Conservation (phyloP, 2,329 filamentous ascomycete genomes). For the Fusarium compactum region DNA sequence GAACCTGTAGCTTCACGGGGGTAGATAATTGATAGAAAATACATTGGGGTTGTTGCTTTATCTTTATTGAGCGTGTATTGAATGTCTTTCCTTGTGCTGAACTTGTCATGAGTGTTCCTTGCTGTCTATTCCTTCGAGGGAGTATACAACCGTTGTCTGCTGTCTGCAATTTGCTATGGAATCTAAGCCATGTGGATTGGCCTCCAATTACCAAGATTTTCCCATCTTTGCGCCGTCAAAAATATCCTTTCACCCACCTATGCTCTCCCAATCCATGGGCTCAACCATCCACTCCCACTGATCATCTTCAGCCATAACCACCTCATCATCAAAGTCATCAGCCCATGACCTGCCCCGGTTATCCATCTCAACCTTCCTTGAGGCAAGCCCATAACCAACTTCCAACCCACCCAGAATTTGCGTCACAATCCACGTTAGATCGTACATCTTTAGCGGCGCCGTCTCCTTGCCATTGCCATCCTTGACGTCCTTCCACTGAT, state of each 20-base stretch:
- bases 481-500: slow-evolving; percentile 75
- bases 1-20: slow-evolving; percentile 3
- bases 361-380: slow-evolving; percentile 55
- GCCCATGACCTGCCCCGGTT: slow-evolving; percentile 55
- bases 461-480: slow-evolving; percentile 58
- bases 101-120: background rate
- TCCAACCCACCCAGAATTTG: slow-evolving; percentile 71
- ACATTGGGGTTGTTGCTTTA: slow-evolving; percentile 14
- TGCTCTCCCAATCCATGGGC: slow-evolving; percentile 54
- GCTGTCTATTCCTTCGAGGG: background rate
- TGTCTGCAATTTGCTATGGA: background rate
- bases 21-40: slow-evolving; percentile 40
- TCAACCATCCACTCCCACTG: slow-evolving; percentile 58
- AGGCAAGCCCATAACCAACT: slow-evolving; percentile 65
- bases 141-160: background rate
- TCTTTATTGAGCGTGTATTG: background rate
- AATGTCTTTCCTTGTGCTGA: background rate
- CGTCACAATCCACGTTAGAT: slow-evolving; percentile 70
- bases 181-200: background rate
- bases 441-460: slow-evolving; percentile 67
- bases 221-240: background rate
- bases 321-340: slow-evolving; percentile 18
- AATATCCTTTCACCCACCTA: background rate
- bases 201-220: background rate
- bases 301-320: slow-evolving; percentile 40